Evolutionary conservation across 176 grass and related monocot genomes (phyloP).

Genomic region (Triticum turgidum): DNA sequence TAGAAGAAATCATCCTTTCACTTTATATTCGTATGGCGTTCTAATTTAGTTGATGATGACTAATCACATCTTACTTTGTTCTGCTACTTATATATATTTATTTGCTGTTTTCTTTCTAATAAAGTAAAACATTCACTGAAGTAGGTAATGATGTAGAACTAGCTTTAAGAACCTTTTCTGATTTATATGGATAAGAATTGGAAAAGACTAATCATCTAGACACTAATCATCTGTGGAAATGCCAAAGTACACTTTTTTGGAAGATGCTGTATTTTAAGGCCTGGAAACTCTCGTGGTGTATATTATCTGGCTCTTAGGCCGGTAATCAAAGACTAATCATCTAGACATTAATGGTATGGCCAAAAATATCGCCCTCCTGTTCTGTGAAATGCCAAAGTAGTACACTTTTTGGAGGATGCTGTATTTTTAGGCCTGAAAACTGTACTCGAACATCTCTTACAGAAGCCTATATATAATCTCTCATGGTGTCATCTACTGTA

Average conservation of each 20-base stretch:
- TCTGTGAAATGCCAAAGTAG: not conserved
- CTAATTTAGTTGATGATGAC: not conserved
- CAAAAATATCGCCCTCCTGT: not conserved
- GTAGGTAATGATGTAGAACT: not conserved
- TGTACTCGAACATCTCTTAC: not conserved
- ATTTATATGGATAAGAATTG: not conserved
- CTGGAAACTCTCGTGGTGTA: not conserved
- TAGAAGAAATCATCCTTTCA: not conserved
- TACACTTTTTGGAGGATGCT: not conserved
- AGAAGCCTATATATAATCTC: not conserved
- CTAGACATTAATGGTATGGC: not conserved
- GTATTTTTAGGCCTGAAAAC: not conserved
- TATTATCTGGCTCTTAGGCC: conserved; percentile 9
- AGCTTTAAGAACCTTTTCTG: not conserved
- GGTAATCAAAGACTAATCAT: not conserved
- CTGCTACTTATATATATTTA: not conserved
- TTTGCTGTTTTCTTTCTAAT: not conserved
- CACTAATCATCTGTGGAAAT: not conserved
- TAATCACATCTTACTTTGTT: not conserved
- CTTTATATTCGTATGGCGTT: not conserved
- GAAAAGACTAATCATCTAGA: not conserved
- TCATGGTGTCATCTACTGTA: not conserved
- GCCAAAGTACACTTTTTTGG: not conserved
- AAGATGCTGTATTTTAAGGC: not conserved
- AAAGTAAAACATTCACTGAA: not conserved